Percentiles rank a stretch among this genome's conserved stretches.
Conservation (phyloP, 768 basidiomycete species). For the Paxillus involutus region DNA sequence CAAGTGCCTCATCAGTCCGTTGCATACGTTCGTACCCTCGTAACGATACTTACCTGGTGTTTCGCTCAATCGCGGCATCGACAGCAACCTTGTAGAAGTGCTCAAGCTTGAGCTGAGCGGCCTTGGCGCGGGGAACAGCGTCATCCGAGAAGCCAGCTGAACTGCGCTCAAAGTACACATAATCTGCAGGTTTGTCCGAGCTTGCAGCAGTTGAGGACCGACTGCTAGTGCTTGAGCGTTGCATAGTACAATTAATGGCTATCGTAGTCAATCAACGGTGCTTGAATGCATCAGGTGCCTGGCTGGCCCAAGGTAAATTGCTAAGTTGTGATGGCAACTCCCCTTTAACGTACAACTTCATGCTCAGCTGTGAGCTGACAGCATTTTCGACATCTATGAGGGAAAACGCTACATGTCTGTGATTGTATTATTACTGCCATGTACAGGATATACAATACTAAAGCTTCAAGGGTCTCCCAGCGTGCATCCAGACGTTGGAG, state of each 20-base stretch:
- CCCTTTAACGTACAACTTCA: background rate
- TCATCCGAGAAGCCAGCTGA: conserved; percentile 76
- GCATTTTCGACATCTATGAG: background rate
- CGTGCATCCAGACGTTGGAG: background rate
- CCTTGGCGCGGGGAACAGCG: conserved; percentile 80
- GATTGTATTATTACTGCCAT: background rate
- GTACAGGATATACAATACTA: background rate
- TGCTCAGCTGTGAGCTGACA: no score
- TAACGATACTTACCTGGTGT: conserved; percentile 62
- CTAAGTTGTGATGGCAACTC: background rate
- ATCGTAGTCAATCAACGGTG: no score
- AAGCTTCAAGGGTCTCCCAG: background rate
- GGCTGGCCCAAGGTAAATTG: no score
- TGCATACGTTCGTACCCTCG: background rate
- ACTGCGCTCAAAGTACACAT: conserved; percentile 90
- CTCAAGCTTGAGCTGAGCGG: conserved; percentile 93
- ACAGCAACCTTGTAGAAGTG: conserved; percentile 97
- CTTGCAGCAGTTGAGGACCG: conserved; percentile 22
- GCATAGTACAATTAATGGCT: conserved; percentile 17
- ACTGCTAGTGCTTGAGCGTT: conserved; percentile 32
- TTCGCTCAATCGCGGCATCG: conserved; percentile 91
- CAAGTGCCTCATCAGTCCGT: conserved; percentile 4
- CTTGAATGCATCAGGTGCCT: no score
- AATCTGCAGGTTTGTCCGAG: conserved; percentile 55
- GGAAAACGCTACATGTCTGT: background rate